Percentiles rank a stretch among this genome's conserved stretches.
Evolutionary conservation across 257 asterid species (phyloP).

Genomic region (Cordia subcordata): DNA sequence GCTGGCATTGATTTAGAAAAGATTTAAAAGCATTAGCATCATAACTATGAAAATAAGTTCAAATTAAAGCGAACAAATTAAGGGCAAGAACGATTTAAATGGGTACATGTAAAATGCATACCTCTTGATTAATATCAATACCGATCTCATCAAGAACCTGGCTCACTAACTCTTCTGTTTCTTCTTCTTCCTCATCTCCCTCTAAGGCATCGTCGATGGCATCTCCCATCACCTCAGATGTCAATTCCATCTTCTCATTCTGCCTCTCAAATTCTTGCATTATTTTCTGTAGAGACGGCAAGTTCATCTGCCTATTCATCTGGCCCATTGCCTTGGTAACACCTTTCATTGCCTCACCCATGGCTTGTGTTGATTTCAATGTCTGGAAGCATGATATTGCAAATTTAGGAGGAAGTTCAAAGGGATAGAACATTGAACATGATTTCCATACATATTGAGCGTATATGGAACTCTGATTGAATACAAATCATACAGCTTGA

Average conservation of each 20-base stretch:
- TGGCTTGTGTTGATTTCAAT: conserved; percentile 80
- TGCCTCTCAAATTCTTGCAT: conserved; percentile 89
- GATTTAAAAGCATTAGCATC: neutral
- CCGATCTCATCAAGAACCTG: conserved; percentile 92
- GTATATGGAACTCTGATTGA: no score
- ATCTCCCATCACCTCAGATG: conserved; percentile 83
- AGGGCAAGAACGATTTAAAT: neutral
- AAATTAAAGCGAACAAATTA: neutral
- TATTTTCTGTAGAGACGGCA: conserved; percentile 73
- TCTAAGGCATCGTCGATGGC: conserved; percentile 90
- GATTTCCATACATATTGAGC: neutral
- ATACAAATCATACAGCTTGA: no score
- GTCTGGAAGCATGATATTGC: conserved; percentile 29
- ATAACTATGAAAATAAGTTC: neutral
- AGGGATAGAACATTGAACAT: neutral
- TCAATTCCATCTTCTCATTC: conserved; percentile 82
- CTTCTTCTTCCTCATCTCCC: conserved; percentile 90
- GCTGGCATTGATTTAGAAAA: conserved; percentile 28
- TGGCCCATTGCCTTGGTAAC: conserved; percentile 92
- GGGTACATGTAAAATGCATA: conserved; percentile 20
- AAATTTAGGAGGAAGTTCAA: neutral
- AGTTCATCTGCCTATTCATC: conserved; percentile 88
- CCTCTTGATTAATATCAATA: conserved; percentile 68
- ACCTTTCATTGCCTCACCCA: conserved; percentile 95
- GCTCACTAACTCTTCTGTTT: conserved; percentile 76